These are phyloP conservation scores for Murraya paniculata DNA, from an alignment of 345 rosid species.

Conservation along the genomic window DNA sequence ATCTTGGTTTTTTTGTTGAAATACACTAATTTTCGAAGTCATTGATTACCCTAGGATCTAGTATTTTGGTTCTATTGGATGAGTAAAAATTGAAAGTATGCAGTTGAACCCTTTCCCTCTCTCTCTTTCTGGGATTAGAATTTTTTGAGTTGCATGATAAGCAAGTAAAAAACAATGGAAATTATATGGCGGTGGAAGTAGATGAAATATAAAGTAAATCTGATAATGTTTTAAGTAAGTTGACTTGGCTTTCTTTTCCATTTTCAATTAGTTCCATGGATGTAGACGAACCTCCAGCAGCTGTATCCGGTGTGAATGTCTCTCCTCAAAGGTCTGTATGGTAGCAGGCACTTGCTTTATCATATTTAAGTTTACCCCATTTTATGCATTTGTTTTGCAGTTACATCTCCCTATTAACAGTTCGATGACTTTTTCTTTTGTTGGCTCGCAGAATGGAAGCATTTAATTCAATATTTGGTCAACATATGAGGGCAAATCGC, in stretches of 20 bases:
- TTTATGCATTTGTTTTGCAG: neutral
- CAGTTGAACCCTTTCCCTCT: neutral
- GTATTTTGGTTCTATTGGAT: neutral
- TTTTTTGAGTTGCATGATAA: neutral
- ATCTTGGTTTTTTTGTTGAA: neutral
- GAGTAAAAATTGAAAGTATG: neutral
- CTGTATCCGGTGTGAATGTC: constrained; percentile 37
- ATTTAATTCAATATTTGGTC: constrained; percentile 70
- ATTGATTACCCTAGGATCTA: neutral
- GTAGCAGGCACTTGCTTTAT: neutral
- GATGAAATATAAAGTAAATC: neutral
- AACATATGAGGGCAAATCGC: constrained; percentile 74
- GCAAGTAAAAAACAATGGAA: neutral
- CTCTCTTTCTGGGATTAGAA: neutral
- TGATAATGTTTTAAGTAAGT: neutral
- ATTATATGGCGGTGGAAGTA: neutral
- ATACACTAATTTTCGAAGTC: neutral
- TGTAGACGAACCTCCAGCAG: constrained; percentile 62
- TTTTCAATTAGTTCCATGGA: constrained; percentile 65
- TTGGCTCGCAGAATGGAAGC: constrained; percentile 56
- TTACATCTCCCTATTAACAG: neutral
- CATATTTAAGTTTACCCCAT: neutral
- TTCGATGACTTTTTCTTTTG: neutral
- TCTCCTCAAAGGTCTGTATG: constrained; percentile 58
- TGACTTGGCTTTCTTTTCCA: constrained; percentile 7